Evolutionary conservation across 495 filamentous ascomycete species (phyloP), one percentile per base, ranked within the genome.

Genomic region (Neurospora sp.): DNA sequence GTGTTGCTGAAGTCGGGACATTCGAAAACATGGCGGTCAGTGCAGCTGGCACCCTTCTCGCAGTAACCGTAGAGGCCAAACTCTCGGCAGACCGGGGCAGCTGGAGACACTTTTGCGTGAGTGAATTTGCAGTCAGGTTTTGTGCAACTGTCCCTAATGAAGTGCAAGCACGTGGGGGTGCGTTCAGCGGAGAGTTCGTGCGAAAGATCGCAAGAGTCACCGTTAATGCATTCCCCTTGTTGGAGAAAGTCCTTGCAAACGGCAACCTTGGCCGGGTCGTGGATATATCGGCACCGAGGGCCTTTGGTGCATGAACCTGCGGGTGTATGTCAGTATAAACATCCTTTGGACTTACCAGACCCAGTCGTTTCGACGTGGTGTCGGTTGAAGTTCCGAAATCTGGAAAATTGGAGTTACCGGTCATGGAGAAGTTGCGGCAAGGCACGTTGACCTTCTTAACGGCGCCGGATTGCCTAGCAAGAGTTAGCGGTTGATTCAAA

Each of bases 1-100:
- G 87, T 91, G 83, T 97, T 97, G 85, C 92, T 92, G 84, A 96
- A 97, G 79, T 98, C 93, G 65, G 96, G 96, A 78, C 96, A 99
- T 79, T 98, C 96, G 75, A 84, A 85, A 71, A 93, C 90, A 81
- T 99, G 96, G 74, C 93, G 92, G 73, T 97, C 90, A 72, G 89
- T 78, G 79, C 96, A 99, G 59, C 83, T 79, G 53, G 86, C 86
- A 65, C 96, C 96, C 79, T 93, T 92, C 71, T 92, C 90, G 84
- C 96, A 99, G 79, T 96, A 98, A 53, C 96, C 96, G 76, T 96
- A 86, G 20, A 88, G 89, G 22, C 92, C 94, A 83, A 99, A 99
- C 14, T 87, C 78, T 72, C 90, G 89, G 79, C 96, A 99, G 70
- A 98, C 92, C 8, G 88, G 90, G 45, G 95, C 93, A 75, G 88